A percentile compares a stretch with the other conserved stretches of the same genome.
phyloP scores from a whole-genome alignment of 1,284 basidiomycete genomes.

The Golubevia sp. region DNA sequence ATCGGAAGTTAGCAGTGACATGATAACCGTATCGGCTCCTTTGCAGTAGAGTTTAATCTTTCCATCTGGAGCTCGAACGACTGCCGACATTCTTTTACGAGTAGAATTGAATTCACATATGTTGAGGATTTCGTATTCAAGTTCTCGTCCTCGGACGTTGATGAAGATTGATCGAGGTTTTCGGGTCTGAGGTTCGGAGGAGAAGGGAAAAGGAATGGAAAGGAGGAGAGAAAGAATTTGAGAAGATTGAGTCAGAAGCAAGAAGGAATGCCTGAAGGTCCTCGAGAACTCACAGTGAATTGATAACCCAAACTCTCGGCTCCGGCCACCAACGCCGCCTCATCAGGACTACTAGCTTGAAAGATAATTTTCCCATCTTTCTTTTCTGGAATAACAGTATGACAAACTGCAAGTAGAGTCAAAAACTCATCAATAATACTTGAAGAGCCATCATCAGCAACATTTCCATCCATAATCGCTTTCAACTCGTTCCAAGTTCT shows the following conservation, averaged over 20 bases:
- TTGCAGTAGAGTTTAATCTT: slow-evolving; percentile 95
- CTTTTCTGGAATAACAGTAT: slow-evolving; percentile 96
- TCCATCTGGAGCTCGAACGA: slow-evolving; percentile 85
- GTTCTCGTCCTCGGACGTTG: slow-evolving; percentile 73
- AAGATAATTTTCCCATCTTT: slow-evolving; percentile 73
- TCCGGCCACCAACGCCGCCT: slow-evolving; percentile 92
- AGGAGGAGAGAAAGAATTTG: not conserved
- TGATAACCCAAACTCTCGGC: slow-evolving; percentile 90
- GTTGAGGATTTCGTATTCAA: slow-evolving; percentile 90
- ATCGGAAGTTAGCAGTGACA: slow-evolving; percentile 42
- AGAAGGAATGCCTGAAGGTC: too few species aligned
- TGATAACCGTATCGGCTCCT: slow-evolving; percentile 92
- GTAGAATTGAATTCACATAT: slow-evolving; percentile 99
- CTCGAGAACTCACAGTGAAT: slow-evolving; percentile 80
- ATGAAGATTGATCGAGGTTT: slow-evolving; percentile 95
- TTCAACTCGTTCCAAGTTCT: slow-evolving; percentile 76
- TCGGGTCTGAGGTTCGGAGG: slow-evolving; percentile 73
- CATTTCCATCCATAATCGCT: slow-evolving; percentile 64
- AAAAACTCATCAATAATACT: slow-evolving; percentile 81
- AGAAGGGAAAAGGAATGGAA: not conserved
- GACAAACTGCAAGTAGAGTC: slow-evolving; percentile 89
- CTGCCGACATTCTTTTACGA: slow-evolving; percentile 94
- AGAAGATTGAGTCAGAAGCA: not conserved
- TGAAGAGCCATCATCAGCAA: slow-evolving; percentile 64
- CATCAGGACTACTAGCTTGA: slow-evolving; percentile 97